phyloP scores from a whole-genome alignment of 169 alveolate genomes.

The Amoebophrya sp. region DNA sequence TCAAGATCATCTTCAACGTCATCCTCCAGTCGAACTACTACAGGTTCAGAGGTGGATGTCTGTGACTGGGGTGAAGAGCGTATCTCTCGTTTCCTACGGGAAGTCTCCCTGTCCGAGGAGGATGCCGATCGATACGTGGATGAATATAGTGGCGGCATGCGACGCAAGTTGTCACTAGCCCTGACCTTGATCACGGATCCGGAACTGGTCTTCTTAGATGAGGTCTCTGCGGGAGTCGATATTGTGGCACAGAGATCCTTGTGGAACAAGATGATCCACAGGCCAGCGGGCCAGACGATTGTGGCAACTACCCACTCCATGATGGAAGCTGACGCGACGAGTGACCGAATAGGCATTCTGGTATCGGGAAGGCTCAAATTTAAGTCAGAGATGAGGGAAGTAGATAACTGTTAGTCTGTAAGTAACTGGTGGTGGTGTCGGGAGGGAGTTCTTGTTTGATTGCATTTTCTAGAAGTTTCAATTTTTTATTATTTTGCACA shows the following conservation, averaged over 20 bases:
- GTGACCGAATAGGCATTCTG: neutral
- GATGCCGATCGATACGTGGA: constrained; percentile 8
- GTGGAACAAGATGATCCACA: neutral
- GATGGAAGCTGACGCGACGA: neutral
- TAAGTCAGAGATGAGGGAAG: neutral
- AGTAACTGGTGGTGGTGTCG: too few relatives aligned
- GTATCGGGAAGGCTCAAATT: neutral
- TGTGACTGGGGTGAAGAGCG: neutral
- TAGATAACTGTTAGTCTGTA: neutral
- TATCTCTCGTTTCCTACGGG: neutral
- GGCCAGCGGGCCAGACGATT: neutral
- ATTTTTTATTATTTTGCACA: too few relatives aligned
- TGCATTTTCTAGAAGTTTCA: too few relatives aligned
- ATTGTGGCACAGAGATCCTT: neutral
- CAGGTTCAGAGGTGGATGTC: neutral
- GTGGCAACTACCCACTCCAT: neutral
- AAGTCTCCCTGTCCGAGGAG: neutral
- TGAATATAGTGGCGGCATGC: neutral
- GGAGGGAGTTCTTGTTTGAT: too few relatives aligned
- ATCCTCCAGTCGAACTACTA: too few relatives aligned
- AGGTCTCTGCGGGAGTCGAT: neutral
- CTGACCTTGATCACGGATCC: neutral
- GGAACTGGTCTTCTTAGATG: neutral
- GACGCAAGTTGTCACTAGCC: neutral
- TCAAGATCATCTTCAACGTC: too few relatives aligned